Evolutionary conservation across 73 alveolate genomes (phyloP), one percentile per base, ranked within the genome.

Genomic region (Blepharisma stoltei): DNA sequence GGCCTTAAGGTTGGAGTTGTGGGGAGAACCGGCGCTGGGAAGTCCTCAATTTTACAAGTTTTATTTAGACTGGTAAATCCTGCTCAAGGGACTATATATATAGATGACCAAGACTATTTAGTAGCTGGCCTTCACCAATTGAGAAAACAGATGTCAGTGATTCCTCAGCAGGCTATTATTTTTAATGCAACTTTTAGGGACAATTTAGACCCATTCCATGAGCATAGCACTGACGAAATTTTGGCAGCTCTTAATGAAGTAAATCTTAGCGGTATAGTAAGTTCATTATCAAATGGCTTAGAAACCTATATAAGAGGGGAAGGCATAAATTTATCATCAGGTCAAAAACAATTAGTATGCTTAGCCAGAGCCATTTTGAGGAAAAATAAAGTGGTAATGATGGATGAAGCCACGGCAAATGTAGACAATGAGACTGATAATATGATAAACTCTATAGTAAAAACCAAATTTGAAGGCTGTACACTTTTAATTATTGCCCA

Each of bases 11-110:
- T 95, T 11, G 98, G 98, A 11, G 82, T 94, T 23, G 96, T 92
- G 0, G 99, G 99, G 21, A 84, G 98, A 84, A 94, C 99, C n/a
- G 99, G 99, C 0, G 88, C 98, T 54, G 99, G 99, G 23, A 95
- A 95, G 82, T 89, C 98, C 54, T 92, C 98, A n/a, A 82, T 96
- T 45, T 86, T 91, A 27, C 80, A 88, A 54, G 89, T 92, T 48
- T 52, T 86, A 14, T 86, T 86, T 67, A 50, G 90, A 21, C 70
- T 86, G 78, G 50, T 46, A 23, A 46, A 20, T 5, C 7, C 47
- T n/a, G 48, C 38, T 37, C 27, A 23, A 48, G 80, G 52, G 89
- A 86, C 23, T 66, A 41, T 27, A 76, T 88, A 38, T 18, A 89
- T 93, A 6, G 94, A 85, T 84, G 89, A 90, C 54, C 76, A 77